A percentile compares a stretch with the other conserved stretches of the same genome.
phyloP scores from a whole-genome alignment of 2,329 filamentous ascomycete genomes.

The Pseudogymnoascus sp. region DNA sequence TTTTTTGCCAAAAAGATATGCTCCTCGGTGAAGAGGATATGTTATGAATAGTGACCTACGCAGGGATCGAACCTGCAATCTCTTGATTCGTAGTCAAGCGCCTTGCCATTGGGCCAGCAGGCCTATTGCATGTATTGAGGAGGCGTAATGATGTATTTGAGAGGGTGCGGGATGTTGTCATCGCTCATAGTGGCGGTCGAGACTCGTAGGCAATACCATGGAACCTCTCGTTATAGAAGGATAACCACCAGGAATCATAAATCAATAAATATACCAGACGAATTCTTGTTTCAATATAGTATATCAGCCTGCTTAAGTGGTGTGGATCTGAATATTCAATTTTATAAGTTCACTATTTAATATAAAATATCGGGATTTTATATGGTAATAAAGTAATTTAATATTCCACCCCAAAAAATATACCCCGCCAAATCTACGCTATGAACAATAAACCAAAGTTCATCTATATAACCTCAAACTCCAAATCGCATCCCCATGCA shows the following conservation, averaged over 20 bases:
- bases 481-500: neutral
- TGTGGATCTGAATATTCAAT: neutral
- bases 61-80: conserved; percentile 33
- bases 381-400: neutral
- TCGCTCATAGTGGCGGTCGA: neutral
- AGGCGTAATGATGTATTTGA: neutral
- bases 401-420: neutral
- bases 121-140: conserved; percentile 9
- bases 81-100: conserved; percentile 48
- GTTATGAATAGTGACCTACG: conserved; percentile 13
- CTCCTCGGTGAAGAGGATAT: neutral
- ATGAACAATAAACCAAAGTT: neutral
- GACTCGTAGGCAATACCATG: neutral
- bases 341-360: neutral
- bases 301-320: neutral
- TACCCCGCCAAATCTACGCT: neutral
- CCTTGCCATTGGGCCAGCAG: conserved; percentile 50
- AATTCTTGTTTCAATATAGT: neutral
- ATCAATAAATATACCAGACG: neutral
- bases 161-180: neutral
- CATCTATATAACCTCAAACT: neutral
- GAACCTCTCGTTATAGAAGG: neutral
- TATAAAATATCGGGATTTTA: neutral
- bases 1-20: neutral
- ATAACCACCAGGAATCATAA: neutral